Evolutionary conservation across 2,329 filamentous ascomycete genomes (phyloP), one percentile per base, ranked within the genome.

Genomic region (Fusarium udum): DNA sequence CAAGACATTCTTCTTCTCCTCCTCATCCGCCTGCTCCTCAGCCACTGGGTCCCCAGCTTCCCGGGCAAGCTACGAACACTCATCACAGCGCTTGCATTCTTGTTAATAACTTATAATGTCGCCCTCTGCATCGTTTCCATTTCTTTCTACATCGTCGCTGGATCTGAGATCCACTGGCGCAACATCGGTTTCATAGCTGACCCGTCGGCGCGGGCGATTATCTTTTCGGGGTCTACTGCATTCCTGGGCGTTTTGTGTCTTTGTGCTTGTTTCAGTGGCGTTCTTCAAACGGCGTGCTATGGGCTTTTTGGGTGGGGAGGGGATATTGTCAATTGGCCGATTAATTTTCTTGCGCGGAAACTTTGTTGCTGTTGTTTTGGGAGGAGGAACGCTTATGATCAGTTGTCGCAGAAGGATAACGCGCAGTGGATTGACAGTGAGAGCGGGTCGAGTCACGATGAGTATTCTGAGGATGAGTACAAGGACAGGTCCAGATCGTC

Each of bases 141-240:
- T 4, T 78, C 80, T 7, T 82, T 82, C 48, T 82, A 81, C 62
- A 59, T 72, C 14, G 76, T 81, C 15, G 75, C 81, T 10, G 80
- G 80, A 11, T 79, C 80, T 0, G 81, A 83, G 32, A 77, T 83
- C 9, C 81, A 79, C 49, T 83, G 81, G 81, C 76, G 80, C 18
- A 82, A 83, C 53, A 73, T 82, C n/a, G 80, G 72, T 2, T 58
- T 82, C 14, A 80, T 77, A 4, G 73, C 77, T 22, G 81, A 83
- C 31, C 71, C 80, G 3, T 76, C 80, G 2, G 79, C 80, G 5
- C 75, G 80, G 48, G 72, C 75, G 11, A 74, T 82, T n/a, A 70
- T 83, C 22, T 72, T 83, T 34, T 78, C 81, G 2, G 81, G 81
- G 1, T 52, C 80, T 22, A 71, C 82, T 43, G 79, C 79, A 7